Conservation (phyloP, 768 basidiomycete species). For the Dendrothele bispora region DNA sequence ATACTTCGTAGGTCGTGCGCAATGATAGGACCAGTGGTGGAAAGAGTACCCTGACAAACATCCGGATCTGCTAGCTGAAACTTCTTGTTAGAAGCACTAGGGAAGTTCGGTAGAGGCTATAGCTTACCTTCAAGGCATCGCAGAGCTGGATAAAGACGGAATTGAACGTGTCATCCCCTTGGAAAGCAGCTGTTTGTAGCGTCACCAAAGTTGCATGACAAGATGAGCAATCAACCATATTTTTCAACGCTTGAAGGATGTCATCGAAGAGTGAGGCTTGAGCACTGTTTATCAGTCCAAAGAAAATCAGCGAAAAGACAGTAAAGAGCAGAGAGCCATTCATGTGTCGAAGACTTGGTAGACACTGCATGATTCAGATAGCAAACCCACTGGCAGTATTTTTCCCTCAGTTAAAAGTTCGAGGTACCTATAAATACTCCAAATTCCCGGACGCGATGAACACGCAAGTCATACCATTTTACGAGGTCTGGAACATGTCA, state of each 20-base stretch:
- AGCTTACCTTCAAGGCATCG: constrained; percentile 19
- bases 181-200: constrained; percentile 26
- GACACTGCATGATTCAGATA: too few species aligned
- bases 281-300: too few species aligned
- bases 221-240: constrained; percentile 25
- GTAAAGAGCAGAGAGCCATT: too few species aligned
- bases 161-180: constrained; percentile 29
- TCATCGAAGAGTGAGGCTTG: constrained; percentile 11
- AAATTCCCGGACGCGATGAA: too few species aligned
- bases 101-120: background rate
- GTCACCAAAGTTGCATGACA: constrained; percentile 30
- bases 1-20: constrained; percentile 37
- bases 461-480: too few species aligned
- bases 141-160: constrained; percentile 25
- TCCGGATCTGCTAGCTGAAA: constrained; percentile 32
- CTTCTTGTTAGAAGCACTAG: background rate
- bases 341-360: too few species aligned
- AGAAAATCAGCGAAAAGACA: too few species aligned
- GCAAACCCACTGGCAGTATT: too few species aligned
- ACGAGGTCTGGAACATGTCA: too few species aligned
- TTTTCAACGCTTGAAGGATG: constrained; percentile 24
- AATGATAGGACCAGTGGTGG: constrained; percentile 34
- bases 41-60: constrained; percentile 36
- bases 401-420: too few species aligned
- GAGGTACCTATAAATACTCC: too few species aligned